These are phyloP conservation scores for Xylaria multiplex DNA, from an alignment of 2,329 filamentous ascomycete species.

Conservation along the genomic window DNA sequence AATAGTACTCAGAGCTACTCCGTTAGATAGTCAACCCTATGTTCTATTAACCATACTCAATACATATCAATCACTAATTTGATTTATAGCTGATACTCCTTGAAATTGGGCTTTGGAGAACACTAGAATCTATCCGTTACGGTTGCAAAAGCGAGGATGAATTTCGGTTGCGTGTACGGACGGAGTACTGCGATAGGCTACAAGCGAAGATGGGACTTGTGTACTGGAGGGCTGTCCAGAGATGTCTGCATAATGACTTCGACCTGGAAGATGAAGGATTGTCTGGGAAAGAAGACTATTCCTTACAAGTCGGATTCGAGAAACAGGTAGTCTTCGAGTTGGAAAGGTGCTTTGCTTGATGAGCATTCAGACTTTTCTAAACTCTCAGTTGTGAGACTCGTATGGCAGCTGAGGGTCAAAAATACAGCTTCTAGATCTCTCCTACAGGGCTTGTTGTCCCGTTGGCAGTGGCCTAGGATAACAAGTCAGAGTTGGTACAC, in stretches of 20 bases:
- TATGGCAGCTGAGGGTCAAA: too few relatives aligned
- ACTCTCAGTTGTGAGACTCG: too few relatives aligned
- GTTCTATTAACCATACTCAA: background rate
- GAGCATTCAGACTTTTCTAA: too few relatives aligned
- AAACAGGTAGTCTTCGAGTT: conserved; percentile 25
- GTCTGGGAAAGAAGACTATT: conserved; percentile 5
- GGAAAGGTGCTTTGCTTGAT: conserved; percentile 18
- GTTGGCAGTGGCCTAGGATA: too few relatives aligned
- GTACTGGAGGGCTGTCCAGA: conserved; percentile 22
- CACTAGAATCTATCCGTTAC: conserved; percentile 14
- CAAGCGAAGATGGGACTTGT: conserved; percentile 19
- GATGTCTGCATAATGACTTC: conserved; percentile 23
- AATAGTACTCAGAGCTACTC: background rate
- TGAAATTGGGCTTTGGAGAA: conserved; percentile 22
- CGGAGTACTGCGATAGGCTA: conserved; percentile 18
- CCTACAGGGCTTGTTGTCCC: too few relatives aligned
- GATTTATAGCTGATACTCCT: conserved; percentile 13
- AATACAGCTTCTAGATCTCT: too few relatives aligned
- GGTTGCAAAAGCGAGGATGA: conserved; percentile 11
- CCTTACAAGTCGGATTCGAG: conserved; percentile 22
- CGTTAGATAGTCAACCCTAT: background rate
- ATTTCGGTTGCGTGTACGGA: conserved; percentile 13
- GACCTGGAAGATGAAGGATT: conserved; percentile 5
- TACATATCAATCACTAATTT: background rate
- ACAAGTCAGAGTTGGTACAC: too few relatives aligned